phyloP scores from a whole-genome alignment of 805 yeast species.

The Citeromyces nyonsensis region DNA sequence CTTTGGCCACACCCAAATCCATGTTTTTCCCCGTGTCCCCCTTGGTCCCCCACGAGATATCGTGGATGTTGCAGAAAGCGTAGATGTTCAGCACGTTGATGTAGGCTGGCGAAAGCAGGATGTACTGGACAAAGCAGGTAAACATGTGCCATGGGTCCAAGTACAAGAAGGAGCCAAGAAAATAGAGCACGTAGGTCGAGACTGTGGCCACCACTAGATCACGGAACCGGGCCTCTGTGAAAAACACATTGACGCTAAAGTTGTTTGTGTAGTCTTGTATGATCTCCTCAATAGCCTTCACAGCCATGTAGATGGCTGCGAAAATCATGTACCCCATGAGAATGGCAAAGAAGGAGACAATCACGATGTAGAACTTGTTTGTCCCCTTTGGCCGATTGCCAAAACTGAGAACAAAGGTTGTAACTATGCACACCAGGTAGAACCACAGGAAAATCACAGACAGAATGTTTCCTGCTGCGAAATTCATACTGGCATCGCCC shows the following conservation, averaged over 20 bases:
- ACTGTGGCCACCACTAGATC: slow-evolving; percentile 77
- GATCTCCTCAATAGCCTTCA: slow-evolving; percentile 33
- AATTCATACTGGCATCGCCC: slow-evolving; percentile 43
- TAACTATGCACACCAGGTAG: slow-evolving; percentile 63
- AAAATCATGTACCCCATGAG: slow-evolving; percentile 82
- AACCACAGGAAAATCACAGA: slow-evolving; percentile 77
- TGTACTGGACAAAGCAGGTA: slow-evolving; percentile 74
- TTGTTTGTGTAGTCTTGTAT: slow-evolving; percentile 16
- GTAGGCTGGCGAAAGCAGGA: slow-evolving; percentile 76
- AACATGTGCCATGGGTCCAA: slow-evolving; percentile 90
- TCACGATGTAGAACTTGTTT: slow-evolving; percentile 54
- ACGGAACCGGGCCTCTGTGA: slow-evolving; percentile 60
- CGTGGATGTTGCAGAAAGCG: slow-evolving; percentile 93
- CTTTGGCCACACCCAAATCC: slow-evolving; percentile 77
- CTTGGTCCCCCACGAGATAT: slow-evolving; percentile 95
- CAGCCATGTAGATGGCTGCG: slow-evolving; percentile 73
- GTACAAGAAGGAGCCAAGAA: slow-evolving; percentile 64
- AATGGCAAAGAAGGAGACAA: slow-evolving; percentile 70
- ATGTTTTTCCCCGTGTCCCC: slow-evolving; percentile 59
- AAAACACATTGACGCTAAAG: slow-evolving; percentile 27
- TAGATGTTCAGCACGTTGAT: slow-evolving; percentile 85
- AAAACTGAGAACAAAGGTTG: slow-evolving; percentile 79
- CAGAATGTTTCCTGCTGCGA: slow-evolving; percentile 61
- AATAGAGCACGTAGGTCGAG: slow-evolving; percentile 73
- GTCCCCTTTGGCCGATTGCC: slow-evolving; percentile 95